Conservation (phyloP, 495 filamentous ascomycete species). For the Talaromyces proteolyticus region DNA sequence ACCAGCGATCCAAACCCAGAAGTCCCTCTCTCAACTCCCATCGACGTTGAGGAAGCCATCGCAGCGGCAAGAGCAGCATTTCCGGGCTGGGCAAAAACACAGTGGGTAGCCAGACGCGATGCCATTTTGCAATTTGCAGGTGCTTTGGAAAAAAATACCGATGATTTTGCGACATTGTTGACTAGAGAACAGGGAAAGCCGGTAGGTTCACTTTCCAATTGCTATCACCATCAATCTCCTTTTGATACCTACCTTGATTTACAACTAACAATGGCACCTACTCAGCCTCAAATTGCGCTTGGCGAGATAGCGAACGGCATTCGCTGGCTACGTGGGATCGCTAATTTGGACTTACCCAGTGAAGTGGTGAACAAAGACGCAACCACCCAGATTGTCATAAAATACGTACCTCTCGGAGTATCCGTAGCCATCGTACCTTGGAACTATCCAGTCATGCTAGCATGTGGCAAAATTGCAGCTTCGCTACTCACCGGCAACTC, state of each 20-base stretch:
- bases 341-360: constrained; percentile 16
- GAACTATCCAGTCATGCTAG: constrained; percentile 55
- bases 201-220: too few relatives aligned
- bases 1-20: constrained; percentile 42
- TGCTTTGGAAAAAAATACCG: constrained; percentile 32
- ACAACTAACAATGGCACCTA: too few relatives aligned
- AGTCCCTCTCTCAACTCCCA: constrained; percentile 44
- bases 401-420: constrained; percentile 49
- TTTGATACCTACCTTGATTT: too few relatives aligned
- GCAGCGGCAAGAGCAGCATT: constrained; percentile 42
- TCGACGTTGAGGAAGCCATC: constrained; percentile 52
- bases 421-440: constrained; percentile 48
- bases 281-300: constrained; percentile 12
- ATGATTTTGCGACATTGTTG: constrained; percentile 43
- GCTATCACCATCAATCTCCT: too few relatives aligned
- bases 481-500: constrained; percentile 56
- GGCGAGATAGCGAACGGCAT: constrained; percentile 20
- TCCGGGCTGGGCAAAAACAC: constrained; percentile 41
- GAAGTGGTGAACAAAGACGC: constrained; percentile 42
- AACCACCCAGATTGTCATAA: constrained; percentile 36
- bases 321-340: constrained; percentile 17
- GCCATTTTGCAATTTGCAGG: constrained; percentile 48
- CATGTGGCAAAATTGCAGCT: constrained; percentile 46
- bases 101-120: constrained; percentile 49
- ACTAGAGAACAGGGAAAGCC: constrained; percentile 56